Percentiles rank a stretch among this genome's conserved stretches.
Evolutionary conservation across 306 rosid species (phyloP).

Genomic region (Vigna nakashimae): DNA sequence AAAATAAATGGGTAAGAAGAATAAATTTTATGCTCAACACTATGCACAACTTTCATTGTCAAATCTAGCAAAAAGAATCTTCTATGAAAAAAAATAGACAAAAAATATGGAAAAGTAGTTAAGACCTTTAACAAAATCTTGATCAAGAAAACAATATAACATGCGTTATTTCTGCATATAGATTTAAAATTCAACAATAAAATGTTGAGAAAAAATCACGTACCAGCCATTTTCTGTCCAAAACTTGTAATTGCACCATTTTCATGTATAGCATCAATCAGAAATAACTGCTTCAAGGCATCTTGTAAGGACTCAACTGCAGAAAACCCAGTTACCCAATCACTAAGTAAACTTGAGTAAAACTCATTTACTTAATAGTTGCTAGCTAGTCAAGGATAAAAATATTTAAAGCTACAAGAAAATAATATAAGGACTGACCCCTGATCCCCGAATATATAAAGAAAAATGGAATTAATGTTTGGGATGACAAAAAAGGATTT

Average conservation of each 20-base stretch:
- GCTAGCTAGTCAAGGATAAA: conserved; percentile 9
- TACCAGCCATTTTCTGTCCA: conserved; percentile 97
- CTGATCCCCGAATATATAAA: neutral
- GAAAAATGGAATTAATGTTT: conserved; percentile 14
- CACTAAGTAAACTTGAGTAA: conserved; percentile 29
- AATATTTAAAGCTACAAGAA: conserved; percentile 19
- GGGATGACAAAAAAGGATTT: neutral
- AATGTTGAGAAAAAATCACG: conserved; percentile 41
- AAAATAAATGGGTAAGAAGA: conserved; percentile 26
- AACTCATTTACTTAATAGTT: conserved; percentile 12
- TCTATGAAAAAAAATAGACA: conserved; percentile 10
- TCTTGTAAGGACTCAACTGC: conserved; percentile 92
- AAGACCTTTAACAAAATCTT: conserved; percentile 15
- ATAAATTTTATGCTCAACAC: conserved; percentile 31
- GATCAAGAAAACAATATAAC: neutral
- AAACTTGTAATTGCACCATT: conserved; percentile 77
- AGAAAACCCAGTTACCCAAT: conserved; percentile 53
- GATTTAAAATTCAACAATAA: conserved; percentile 17
- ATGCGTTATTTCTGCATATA: conserved; percentile 31
- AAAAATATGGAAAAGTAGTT: neutral
- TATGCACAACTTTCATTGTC: conserved; percentile 25
- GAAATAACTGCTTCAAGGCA: conserved; percentile 93
- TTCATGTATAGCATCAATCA: conserved; percentile 92
- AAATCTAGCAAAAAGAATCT: conserved; percentile 24
- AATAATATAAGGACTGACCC: neutral